phyloP scores from a whole-genome alignment of 495 filamentous ascomycete genomes.

The Letharia columbiana region DNA sequence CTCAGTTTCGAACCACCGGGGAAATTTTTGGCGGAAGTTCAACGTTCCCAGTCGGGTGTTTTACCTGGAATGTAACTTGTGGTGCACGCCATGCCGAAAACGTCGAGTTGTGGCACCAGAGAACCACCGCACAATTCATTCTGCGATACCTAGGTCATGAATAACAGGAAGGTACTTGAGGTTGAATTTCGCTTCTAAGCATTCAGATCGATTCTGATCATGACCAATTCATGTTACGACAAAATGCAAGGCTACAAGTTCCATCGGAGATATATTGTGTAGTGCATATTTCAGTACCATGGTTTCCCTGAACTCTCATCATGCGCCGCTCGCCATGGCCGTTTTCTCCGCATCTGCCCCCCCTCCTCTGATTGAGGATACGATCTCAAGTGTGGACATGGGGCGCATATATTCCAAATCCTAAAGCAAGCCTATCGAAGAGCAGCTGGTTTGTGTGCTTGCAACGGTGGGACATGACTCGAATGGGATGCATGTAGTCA shows the following conservation, averaged over 20 bases:
- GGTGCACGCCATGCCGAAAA: conserved; percentile 12
- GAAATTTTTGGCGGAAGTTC: background rate
- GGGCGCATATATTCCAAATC: background rate
- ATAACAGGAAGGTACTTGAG: background rate
- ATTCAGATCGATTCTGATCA: no score
- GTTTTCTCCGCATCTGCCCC: background rate
- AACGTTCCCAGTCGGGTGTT: conserved; percentile 12
- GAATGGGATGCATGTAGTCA: background rate
- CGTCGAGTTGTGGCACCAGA: conserved; percentile 1
- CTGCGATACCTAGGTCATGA: background rate
- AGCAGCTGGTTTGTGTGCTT: background rate
- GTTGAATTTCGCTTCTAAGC: background rate
- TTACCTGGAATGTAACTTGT: conserved; percentile 14
- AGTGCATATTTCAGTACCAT: conserved; percentile 9
- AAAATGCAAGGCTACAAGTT: background rate
- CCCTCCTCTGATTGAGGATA: background rate
- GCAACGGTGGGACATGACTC: background rate
- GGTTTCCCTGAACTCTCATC: conserved; percentile 4
- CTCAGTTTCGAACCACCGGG: background rate
- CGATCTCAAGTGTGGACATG: background rate
- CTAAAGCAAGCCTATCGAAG: background rate
- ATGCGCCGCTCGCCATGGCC: background rate
- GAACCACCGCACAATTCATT: background rate
- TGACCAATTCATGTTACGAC: background rate
- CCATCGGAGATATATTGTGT: background rate